These are phyloP conservation scores for Hanseniaspora meyeri DNA, from an alignment of 805 yeast species.

Conservation along the genomic window DNA sequence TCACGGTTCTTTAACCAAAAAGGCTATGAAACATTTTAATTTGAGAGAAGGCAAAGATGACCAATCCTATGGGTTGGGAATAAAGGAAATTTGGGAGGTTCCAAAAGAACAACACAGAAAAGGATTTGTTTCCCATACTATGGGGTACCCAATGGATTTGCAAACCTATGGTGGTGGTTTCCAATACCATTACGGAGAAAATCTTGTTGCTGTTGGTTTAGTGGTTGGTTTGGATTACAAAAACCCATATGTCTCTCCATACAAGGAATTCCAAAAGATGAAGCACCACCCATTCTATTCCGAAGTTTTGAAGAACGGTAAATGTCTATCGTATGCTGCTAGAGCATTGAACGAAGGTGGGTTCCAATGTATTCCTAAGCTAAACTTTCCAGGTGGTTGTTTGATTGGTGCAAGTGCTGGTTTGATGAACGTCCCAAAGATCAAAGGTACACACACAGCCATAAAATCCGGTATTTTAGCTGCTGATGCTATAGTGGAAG, in stretches of 20 bases:
- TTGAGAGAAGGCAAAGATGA: constrained; percentile 52
- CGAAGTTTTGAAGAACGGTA: constrained; percentile 69
- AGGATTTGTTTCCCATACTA: constrained; percentile 73
- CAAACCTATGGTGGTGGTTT: constrained; percentile 93
- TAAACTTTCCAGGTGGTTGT: constrained; percentile 92
- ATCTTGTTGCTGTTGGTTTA: constrained; percentile 80
- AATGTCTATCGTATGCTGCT: constrained; percentile 88
- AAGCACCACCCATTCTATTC: constrained; percentile 81
- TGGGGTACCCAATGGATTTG: constrained; percentile 73
- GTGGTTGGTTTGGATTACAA: constrained; percentile 89
- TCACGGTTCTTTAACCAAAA: constrained; percentile 83
- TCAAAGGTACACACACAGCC: constrained; percentile 96
- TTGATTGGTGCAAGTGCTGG: constrained; percentile 94
- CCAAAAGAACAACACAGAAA: constrained; percentile 63
- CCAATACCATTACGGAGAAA: constrained; percentile 92
- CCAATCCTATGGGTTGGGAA: constrained; percentile 92
- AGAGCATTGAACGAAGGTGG: constrained; percentile 98
- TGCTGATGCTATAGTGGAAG: constrained; percentile 66
- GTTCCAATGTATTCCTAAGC: constrained; percentile 76
- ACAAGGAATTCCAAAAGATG: constrained; percentile 89
- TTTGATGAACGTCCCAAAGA: constrained; percentile 91
- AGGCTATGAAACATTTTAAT: constrained; percentile 54
- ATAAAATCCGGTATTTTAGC: constrained; percentile 93
- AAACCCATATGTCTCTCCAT: constrained; percentile 92
- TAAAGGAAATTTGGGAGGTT: constrained; percentile 96